Base-by-base conservation (phyloP, 441 rosid species). In the Gossypium davidsonii region DNA sequence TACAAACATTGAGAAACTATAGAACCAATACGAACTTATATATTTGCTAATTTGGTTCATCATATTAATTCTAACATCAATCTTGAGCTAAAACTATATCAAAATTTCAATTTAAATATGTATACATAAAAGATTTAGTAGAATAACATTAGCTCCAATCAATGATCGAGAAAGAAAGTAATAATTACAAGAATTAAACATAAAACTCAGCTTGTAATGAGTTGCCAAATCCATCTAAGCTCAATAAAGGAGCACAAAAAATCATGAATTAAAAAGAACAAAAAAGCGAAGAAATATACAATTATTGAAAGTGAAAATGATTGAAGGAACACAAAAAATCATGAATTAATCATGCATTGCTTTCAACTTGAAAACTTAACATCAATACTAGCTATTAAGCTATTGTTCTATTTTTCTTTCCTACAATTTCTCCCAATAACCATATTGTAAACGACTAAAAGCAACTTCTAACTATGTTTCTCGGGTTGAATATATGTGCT, bases 191-290 rank as follows among this genome's bases (percentile, higher is more conserved):
- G 31, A 12, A 44, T 53, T 23, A 69, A 63, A 69, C 18, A 14
- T 11, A 62, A 2, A 59, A n/a, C 2, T 67, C 14, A 89, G 90
- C 89, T 86, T 89, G 64, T 89, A 89, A 63, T 91, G 86, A 42
- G 90, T 86, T 1, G 86, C 90, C 83, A 87, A 85, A 82, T 89
- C 91, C 91, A 89, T 87, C 78, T 71, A 57, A 63, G 61, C 77
- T 49, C 52, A 46, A 44, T 70, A n/a, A 67, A 62, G 53, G 46
- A 68, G 72, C 48, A 42, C 14, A 42, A 1, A 55, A 37, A 73
- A 46, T 59, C 79, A 80, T 74, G 70, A 31, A 70, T 31, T 6
- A 51, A 49, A 0, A 48, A 75, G 69, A 70, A 52, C 1, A 2
- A n/a, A 71, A 25, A 63, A 10, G 7, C 20, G 67, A 57, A 77